phyloP scores from a whole-genome alignment of 2,329 filamentous ascomycete species.

The Cucurbitaria berberidis region DNA sequence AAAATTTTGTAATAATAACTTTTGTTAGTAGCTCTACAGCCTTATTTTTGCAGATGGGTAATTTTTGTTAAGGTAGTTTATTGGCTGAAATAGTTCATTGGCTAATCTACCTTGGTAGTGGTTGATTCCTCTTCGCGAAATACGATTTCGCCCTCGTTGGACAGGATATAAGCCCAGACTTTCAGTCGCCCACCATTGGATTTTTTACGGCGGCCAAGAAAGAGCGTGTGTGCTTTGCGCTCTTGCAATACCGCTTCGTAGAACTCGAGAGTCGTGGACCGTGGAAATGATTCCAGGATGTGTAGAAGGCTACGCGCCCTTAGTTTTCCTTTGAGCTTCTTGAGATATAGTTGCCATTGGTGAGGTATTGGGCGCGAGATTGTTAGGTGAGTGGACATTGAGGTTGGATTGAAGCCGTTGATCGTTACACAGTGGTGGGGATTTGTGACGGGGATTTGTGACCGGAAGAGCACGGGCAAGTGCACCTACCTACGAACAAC shows the following conservation, averaged over 20 bases:
- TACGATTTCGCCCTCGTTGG: neutral
- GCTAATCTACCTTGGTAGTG: neutral
- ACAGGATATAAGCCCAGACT: slow-evolving; percentile 1
- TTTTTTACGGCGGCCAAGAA: neutral
- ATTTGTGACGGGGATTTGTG: too few species aligned
- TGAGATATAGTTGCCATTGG: neutral
- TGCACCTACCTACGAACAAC: too few species aligned
- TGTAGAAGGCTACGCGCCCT: neutral
- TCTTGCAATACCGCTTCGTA: neutral
- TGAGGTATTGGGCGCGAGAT: neutral
- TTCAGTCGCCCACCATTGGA: neutral
- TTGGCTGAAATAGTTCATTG: too few species aligned
- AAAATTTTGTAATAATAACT: too few species aligned
- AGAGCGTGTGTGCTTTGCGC: neutral
- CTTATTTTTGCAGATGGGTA: too few species aligned
- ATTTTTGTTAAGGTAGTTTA: too few species aligned
- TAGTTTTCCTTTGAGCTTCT: neutral
- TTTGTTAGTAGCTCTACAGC: too few species aligned
- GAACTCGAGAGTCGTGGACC: neutral
- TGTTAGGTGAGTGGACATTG: neutral
- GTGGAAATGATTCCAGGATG: slow-evolving; percentile 1
- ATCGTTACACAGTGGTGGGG: neutral
- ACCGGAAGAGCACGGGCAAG: too few species aligned
- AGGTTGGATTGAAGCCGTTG: neutral
- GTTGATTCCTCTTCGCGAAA: neutral